Conservation (phyloP, 139 green algal species). For the Chlamydomonas eustigma region DNA sequence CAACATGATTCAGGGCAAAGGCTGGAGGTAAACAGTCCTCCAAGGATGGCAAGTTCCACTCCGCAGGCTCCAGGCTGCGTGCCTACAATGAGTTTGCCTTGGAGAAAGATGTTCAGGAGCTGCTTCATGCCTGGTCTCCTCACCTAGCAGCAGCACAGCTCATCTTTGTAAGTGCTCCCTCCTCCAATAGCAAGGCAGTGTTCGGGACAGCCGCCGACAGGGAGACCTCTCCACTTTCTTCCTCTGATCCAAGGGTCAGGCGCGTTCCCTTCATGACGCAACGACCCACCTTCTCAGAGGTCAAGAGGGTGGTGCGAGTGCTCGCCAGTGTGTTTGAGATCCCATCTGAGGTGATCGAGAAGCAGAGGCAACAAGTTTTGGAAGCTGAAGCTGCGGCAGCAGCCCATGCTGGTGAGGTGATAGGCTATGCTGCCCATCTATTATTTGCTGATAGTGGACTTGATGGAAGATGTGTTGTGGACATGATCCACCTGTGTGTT, state of each 20-base stretch:
- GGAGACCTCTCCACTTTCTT: conserved; percentile 4
- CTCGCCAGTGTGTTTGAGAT: conserved; percentile 54
- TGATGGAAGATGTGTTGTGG: no score
- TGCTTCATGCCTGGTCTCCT: conserved; percentile 52
- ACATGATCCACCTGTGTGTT: no score
- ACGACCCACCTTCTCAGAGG: conserved; percentile 75
- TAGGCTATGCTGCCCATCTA: no score
- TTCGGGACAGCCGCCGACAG: background rate
- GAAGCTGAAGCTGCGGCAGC: background rate
- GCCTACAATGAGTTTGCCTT: conserved; percentile 85
- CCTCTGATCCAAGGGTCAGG: conserved; percentile 55
- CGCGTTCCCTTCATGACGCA: conserved; percentile 72
- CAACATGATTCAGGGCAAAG: conserved; percentile 77
- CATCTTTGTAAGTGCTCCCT: conserved; percentile 67
- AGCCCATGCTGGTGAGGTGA: background rate
- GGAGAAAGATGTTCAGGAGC: conserved; percentile 24
- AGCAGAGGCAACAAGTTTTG: background rate
- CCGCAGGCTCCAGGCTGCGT: conserved; percentile 75
- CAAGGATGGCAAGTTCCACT: conserved; percentile 81
- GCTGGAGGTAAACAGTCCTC: conserved; percentile 81
- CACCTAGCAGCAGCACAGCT: conserved; percentile 45
- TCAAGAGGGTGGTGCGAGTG: conserved; percentile 61
- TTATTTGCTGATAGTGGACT: no score
- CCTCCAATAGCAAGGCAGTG: conserved; percentile 40
- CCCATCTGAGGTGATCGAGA: background rate